A percentile compares a stretch with the other conserved stretches of the same genome.
These are phyloP conservation scores for Lomentospora prolificans DNA, from an alignment of 2,329 filamentous ascomycete species.

Conservation along the genomic window DNA sequence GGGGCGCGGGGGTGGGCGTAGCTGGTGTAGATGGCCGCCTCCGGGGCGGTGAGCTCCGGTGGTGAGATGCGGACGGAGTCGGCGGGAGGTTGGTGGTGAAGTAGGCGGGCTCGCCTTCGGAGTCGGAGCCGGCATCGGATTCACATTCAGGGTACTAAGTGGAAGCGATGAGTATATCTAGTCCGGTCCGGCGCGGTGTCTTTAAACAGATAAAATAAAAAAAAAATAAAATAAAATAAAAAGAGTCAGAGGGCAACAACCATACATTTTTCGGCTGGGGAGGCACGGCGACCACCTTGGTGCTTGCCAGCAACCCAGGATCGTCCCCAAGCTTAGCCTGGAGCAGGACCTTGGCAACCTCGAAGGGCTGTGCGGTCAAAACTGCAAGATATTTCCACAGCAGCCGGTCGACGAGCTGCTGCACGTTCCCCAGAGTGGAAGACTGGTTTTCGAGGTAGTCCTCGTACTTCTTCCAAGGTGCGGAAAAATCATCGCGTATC, in stretches of 20 bases:
- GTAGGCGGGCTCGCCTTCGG: conserved; percentile 67
- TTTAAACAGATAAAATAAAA: neutral
- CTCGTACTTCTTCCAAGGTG: conserved; percentile 7
- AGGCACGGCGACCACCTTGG: neutral
- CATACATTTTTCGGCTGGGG: neutral
- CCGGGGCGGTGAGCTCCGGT: conserved; percentile 19
- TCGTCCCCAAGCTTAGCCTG: conserved; percentile 44
- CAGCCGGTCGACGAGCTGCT: conserved; percentile 71
- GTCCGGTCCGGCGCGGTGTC: too few species aligned
- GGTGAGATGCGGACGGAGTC: conserved; percentile 38
- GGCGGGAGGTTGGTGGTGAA: conserved; percentile 60
- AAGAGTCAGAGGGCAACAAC: neutral
- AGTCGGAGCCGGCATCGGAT: conserved; percentile 29
- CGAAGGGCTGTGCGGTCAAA: conserved; percentile 87
- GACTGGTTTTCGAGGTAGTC: conserved; percentile 5
- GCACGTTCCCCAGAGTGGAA: conserved; percentile 33
- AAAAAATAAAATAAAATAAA: neutral
- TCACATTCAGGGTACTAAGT: conserved; percentile 4
- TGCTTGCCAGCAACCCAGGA: conserved; percentile 1
- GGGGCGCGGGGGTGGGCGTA: conserved; percentile 20
- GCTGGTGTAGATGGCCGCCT: conserved; percentile 20
- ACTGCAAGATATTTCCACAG: conserved; percentile 88
- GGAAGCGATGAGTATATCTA: neutral
- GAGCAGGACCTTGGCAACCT: conserved; percentile 88
- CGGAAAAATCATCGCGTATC: conserved; percentile 7